Evolutionary conservation across 2,329 filamentous ascomycete genomes (phyloP), one percentile per base, ranked within the genome.

Genomic region (Hymenoscyphus linearis): DNA sequence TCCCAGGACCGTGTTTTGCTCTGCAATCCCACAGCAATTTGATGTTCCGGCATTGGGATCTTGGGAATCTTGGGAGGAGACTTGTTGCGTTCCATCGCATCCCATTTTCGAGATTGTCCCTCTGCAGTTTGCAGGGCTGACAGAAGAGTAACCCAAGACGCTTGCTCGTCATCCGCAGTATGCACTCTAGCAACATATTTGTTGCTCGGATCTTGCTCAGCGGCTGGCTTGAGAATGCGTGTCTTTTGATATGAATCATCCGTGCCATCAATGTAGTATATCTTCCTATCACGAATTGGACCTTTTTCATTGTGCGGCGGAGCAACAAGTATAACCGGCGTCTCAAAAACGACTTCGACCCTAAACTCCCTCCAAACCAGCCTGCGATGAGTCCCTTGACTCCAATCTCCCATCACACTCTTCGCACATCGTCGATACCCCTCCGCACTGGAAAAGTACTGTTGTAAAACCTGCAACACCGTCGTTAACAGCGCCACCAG

Each of bases 151-250:
- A 81, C 74, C 82, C 82, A 84, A 0, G 81, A 82, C 2, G 80
- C 80, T n/a, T 77, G 72, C 67, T 84, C 82, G 59, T 83, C 82
- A 65, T 84, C 80, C 5, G 81, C 80, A 2, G 82, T 85, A 63
- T 82, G 80, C 0, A 84, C 75, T 22, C 67, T 62, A 35, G 61
- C 54, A 16, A 53, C 60, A 2, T 66, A 44, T 47, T 67, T 55
- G 7, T 47, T 10, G 13, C 67, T 64, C n/a, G 47, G 64, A 27
- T 57, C 22, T 12, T 53, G 4, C 52, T 69, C 64, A 22, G 57
- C 67, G 3, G 31, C 5, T 2, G 44, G 59, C 7, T 53, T 53
- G 4, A 68, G 47, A 7, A 71, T 63, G 6, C 58, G 56, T 0
- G 70, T 72, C 10, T 69, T 64, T 4, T 57, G 34, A 47, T 70